Evolutionary conservation across 83 land plant genomes (phyloP).

Genomic region (Picea mariana): DNA sequence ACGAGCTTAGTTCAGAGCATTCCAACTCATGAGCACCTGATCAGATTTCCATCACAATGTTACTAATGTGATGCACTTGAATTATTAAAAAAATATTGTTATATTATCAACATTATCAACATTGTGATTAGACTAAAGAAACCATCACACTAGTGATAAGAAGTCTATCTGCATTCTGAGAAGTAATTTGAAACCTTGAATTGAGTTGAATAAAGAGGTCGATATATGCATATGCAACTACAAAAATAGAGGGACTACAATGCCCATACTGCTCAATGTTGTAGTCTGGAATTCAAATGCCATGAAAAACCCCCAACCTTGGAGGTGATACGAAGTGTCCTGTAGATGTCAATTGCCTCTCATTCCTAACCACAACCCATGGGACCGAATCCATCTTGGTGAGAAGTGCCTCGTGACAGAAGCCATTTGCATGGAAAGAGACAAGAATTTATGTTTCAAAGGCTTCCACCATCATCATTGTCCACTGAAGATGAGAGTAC

Average conservation of each 20-base stretch:
- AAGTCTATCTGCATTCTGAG: slow-evolving; percentile 62
- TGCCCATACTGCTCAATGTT: slow-evolving; percentile 50
- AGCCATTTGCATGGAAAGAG: neutral
- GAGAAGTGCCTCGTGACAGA: slow-evolving; percentile 23
- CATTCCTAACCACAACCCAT: slow-evolving; percentile 55
- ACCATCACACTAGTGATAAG: slow-evolving; percentile 72
- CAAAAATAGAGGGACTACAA: slow-evolving; percentile 79
- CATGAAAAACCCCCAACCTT: slow-evolving; percentile 44
- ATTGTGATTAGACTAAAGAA: slow-evolving; percentile 31
- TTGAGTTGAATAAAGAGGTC: slow-evolving; percentile 41
- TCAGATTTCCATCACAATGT: too few species aligned
- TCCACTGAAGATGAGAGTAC: too few species aligned
- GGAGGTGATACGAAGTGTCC: neutral
- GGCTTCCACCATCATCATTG: too few species aligned
- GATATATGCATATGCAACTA: too few species aligned
- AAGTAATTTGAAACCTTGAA: slow-evolving; percentile 37
- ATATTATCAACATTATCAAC: too few species aligned
- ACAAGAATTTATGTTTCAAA: neutral
- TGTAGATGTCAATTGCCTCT: slow-evolving; percentile 17
- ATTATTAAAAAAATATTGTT: too few species aligned
- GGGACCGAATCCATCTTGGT: slow-evolving; percentile 49
- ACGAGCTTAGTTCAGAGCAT: too few species aligned
- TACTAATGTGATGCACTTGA: too few species aligned
- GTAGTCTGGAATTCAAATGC: slow-evolving; percentile 39
- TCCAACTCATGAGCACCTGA: too few species aligned